Evolutionary conservation across 768 basidiomycete species (phyloP), one percentile per base, ranked within the genome.

Genomic region (Phlegmacium glaucopus): DNA sequence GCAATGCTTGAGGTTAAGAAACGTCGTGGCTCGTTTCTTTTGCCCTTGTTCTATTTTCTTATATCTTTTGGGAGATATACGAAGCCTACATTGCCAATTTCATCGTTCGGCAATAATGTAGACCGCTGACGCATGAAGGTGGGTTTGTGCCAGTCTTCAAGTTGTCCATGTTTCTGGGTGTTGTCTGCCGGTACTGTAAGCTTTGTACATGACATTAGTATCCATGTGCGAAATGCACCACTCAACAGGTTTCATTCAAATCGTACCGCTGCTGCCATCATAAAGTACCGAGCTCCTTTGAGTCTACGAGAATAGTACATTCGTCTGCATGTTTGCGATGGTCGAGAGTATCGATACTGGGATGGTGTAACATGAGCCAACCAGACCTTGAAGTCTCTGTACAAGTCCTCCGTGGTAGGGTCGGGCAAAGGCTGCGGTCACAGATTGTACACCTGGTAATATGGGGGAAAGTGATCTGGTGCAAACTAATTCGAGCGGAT

Each of bases 401-500:
- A 61, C 9, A 57, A 7, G 12, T 59, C 58, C 40, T 66, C 60
- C 1, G 53, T 48, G 1, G 61, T 59, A 12, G 60, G 52, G 25
- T 26, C 52, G 9, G 56, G 58, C 8, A 13, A 32, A 4, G 56
- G 53, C 42, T 63, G 58, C 4, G 47, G 40, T 36, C 50, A 65
- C 8, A 61, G 62, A 32, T 59, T 44, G 26, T 61, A 60, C n/a
- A 43, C 39, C 13, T 55, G 45, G 4, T 30, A 41, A n/a, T 48
- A 50, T n/a, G 43, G 39, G 22, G 64, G 64, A 2, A 56, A 47
- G 9, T 57, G 49, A 22, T 54, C n/a, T n/a, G n/a, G 59, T 0
- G 68, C 71, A 32, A 68, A 60, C 0, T 66, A 55, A 6, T 55
- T 28, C 48, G 0, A 69, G 65, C 10, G 71, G 64, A 48, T 73